Evolutionary conservation across 106 monocot species (phyloP), one percentile per base, ranked within the genome.

Genomic region (Apostasia shenzhenica): DNA sequence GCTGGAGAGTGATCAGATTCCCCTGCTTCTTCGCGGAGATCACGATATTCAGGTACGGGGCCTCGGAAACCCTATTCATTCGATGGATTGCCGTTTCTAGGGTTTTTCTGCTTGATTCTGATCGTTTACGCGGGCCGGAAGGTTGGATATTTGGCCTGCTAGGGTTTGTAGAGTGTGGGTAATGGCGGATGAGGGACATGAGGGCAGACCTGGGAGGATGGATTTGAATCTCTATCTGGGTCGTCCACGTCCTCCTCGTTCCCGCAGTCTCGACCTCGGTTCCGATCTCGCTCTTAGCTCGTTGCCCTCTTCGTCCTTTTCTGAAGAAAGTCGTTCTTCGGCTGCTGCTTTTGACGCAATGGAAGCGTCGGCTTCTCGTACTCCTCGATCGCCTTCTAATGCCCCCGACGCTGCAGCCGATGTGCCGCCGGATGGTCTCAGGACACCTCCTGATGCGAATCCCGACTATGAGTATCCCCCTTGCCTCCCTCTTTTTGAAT

Each of bases 141-240:
- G 26, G 26, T 26, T 26, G 26, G 26, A 26, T 26, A 26, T 26
- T 26, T 26, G 26, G 26, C 26, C 26, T 26, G 26, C 26, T 26
- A 26, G 26, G 26, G 26, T 26, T 26, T 26, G 26, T 26, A 26
- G 26, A 26, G 26, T 26, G 26, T 26, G 26, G 26, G 26, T 26
- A 26, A 26, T 26, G 26, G 26, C 26, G 26, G 26, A 26, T 26
- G 26, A 26, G 26, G 26, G 26, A 26, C 26, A 26, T 26, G 26
- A 26, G 26, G 26, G 26, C 26, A 26, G 26, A 26, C 0, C 26
- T 26, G 41, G 69, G 14, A 50, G 37, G 46, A 67, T 85, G 75
- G 89, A 90, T 82, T 78, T 82, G 76, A 90, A 85, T 70, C 75
- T 90, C 5, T 81, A 90, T 39, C 48, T 83, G 38, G 80, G 81